Evolutionary conservation across 169 alveolate genomes (phyloP), one percentile per base, ranked within the genome.

Genomic region (Theileria luwenshuni): DNA sequence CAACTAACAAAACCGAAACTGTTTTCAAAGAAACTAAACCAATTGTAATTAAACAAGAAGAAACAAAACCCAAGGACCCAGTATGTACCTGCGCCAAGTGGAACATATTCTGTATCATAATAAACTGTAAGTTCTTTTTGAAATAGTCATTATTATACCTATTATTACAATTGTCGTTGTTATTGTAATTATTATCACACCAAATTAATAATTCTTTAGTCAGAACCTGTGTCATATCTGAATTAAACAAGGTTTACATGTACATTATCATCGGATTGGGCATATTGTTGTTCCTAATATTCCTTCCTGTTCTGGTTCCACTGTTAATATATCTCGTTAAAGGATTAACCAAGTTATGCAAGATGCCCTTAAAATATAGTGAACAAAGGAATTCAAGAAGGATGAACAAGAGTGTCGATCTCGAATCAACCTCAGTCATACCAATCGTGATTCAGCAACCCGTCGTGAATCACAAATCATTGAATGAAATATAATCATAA

Each of bases 251-350:
- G 35, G 71, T 51, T 52, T 81, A 63, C 68, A 58, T 32, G n/a
- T 72, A 71, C 63, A 58, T 81, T 33, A 43, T 81, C 32, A 19
- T 81, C 10, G 89, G 58, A 1, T 60, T 72, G 28, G 77, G 77
- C 41, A 69, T 65, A 33, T 12, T 67, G 27, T 25, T 73, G 48
- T n/a, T 69, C 25, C 17, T 81, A 42, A 61, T 73, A 6, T 72
- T 81, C 43, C 61, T 81, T 35, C 89, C 89, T 30, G 74, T 74
- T 10, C 12, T 81, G 5, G 68, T 81, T 25, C 85, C 89, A 43
- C 23, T 81, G 35, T 23, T 33, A 15, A 41, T 13, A 3, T 17
- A 19, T 15, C 42, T 62, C 21, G 17, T 45, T 32, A 43, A 41
- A 2, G 51, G 8, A 2, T 0, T 62, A 0, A 56, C 13, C 0